These are phyloP conservation scores for Candida vaughaniae DNA, from an alignment of 805 yeast genomes.

Conservation along the genomic window DNA sequence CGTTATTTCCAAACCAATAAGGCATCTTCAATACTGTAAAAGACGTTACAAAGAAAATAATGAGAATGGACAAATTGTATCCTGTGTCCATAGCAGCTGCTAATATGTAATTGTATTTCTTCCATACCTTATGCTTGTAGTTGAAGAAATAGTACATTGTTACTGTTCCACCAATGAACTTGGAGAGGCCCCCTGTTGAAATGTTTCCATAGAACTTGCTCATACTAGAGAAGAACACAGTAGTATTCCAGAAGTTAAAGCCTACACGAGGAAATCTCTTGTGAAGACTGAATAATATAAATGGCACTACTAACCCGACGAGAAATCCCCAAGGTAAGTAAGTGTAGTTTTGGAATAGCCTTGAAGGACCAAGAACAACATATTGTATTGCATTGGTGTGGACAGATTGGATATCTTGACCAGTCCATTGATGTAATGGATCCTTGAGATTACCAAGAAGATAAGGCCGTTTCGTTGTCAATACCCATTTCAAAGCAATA, in stretches of 20 bases:
- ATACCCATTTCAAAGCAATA: conserved; percentile 47
- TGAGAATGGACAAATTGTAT: conserved; percentile 41
- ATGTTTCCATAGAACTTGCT: conserved; percentile 49
- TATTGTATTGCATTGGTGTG: conserved; percentile 53
- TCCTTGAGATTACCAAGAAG: conserved; percentile 35
- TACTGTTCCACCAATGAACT: conserved; percentile 47
- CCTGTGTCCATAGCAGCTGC: conserved; percentile 57
- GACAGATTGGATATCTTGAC: conserved; percentile 39
- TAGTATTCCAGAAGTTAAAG: conserved; percentile 45
- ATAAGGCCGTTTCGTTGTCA: conserved; percentile 37
- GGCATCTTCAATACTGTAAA: conserved; percentile 29
- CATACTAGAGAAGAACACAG: conserved; percentile 49
- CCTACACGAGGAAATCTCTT: conserved; percentile 23
- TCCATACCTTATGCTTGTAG: conserved; percentile 40
- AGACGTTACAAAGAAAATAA: conserved; percentile 37
- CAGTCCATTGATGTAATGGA: conserved; percentile 54
- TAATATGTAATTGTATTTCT: conserved; percentile 44
- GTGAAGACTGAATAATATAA: conserved; percentile 29
- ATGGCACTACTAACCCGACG: conserved; percentile 40
- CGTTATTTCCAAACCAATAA: conserved; percentile 52
- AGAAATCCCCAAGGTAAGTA: conserved; percentile 45
- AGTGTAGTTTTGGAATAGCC: conserved; percentile 43
- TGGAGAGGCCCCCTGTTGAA: conserved; percentile 49
- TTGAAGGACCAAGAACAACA: conserved; percentile 49
- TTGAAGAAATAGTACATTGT: conserved; percentile 46